Conservation (phyloP, 2,329 filamentous ascomycete genomes). For the Phaeomoniella chlamydospora region DNA sequence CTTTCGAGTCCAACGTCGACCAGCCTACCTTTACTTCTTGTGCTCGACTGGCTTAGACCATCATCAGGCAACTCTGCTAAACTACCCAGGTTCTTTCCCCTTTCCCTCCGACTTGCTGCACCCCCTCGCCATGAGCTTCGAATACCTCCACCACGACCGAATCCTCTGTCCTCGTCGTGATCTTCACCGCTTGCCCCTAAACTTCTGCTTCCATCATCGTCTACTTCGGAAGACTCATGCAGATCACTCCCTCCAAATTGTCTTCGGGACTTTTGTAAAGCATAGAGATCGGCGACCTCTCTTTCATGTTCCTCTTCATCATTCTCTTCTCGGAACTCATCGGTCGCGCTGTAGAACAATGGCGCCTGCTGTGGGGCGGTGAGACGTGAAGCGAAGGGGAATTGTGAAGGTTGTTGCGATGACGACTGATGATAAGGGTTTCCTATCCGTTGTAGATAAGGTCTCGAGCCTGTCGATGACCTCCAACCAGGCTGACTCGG, state of each 20-base stretch:
- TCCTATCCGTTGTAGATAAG: constrained; percentile 39
- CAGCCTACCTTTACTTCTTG: constrained; percentile 52
- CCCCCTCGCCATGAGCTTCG: constrained; percentile 42
- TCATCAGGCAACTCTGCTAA: constrained; percentile 4
- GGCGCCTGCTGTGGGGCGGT: constrained; percentile 62
- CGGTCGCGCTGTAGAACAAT: constrained; percentile 82
- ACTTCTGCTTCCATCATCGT: constrained; percentile 50
- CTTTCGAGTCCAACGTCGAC: constrained; percentile 77
- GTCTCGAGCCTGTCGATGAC: constrained; percentile 29
- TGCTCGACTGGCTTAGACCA: constrained; percentile 21
- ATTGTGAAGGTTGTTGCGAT: constrained; percentile 57
- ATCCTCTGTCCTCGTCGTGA: constrained; percentile 19
- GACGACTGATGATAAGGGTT: constrained; percentile 71
- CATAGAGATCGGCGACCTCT: constrained; percentile 88
- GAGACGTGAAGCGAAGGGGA: constrained; percentile 67
- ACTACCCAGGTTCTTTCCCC: constrained; percentile 16
- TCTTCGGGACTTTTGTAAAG: constrained; percentile 74
- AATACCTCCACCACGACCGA: constrained; percentile 33
- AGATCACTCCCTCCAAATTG: constrained; percentile 75
- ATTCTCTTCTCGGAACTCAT: constrained; percentile 84
- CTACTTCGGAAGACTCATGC: constrained; percentile 72
- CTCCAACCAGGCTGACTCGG: constrained; percentile 28
- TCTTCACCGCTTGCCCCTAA: constrained; percentile 39
- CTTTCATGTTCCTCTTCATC: constrained; percentile 82
- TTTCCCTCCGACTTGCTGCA: constrained; percentile 19